Evolutionary conservation across 148 eudicot species (phyloP).

Genomic region (Camellia japonica): DNA sequence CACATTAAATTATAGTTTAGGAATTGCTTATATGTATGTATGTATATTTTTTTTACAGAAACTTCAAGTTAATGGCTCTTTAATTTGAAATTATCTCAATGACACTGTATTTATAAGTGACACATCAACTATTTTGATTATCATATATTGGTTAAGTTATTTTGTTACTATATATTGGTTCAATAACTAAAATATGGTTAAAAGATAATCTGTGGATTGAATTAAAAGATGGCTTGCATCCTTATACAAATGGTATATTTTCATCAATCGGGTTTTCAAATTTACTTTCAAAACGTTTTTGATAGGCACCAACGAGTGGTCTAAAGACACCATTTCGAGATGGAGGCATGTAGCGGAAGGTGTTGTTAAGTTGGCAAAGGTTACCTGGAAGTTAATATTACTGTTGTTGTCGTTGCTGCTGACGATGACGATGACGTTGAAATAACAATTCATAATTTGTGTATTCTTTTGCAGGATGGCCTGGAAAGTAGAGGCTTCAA

Average conservation of each 20-base stretch:
- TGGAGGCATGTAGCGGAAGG: constrained; percentile 91
- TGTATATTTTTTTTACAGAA: not conserved
- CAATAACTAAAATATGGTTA: not conserved
- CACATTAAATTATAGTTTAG: not conserved
- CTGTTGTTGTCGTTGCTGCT: not conserved
- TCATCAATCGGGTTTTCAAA: not conserved
- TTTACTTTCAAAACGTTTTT: constrained; percentile 20
- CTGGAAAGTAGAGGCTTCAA: constrained; percentile 90
- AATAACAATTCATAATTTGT: not conserved
- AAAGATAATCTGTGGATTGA: not conserved
- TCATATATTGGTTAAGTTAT: not conserved
- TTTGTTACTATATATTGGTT: not conserved
- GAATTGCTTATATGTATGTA: not conserved
- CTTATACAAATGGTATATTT: not conserved
- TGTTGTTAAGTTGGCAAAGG: constrained; percentile 82
- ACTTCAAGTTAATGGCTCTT: not conserved
- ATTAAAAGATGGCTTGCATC: not conserved
- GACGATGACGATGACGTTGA: not conserved
- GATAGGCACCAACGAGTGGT: constrained; percentile 83
- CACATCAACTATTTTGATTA: not conserved
- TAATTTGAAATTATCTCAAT: not conserved
- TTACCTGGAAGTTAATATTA: constrained; percentile 25
- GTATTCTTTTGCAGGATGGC: constrained; percentile 65
- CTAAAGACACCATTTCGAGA: constrained; percentile 96
- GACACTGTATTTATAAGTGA: not conserved